Evolutionary conservation across 2,329 filamentous ascomycete species (phyloP), one percentile per base, ranked within the genome.

Genomic region (Alternaria tenuissima): DNA sequence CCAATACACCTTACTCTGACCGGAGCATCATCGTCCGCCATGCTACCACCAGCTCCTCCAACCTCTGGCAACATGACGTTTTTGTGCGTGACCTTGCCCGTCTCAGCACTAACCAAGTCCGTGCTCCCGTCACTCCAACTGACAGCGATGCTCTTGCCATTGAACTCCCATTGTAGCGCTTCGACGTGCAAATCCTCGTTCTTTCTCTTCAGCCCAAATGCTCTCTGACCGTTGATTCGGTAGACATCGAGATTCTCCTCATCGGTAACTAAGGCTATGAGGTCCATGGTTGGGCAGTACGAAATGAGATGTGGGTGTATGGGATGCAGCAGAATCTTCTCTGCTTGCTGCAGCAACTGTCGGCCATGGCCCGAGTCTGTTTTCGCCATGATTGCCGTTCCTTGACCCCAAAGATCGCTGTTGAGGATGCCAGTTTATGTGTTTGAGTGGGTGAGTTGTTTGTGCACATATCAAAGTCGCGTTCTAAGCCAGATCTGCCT

Each of bases 251-350:
- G 82, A 51, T 88, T 88, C 49, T 88, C 88, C 61, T 88, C 86
- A 16, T 85, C 83, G n/a, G 85, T 87, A 12, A 91, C 91, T 12
- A 93, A 84, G 5, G 90, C 89, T n/a, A 91, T 84, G 46, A 98
- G 84, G 79, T 97, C 92, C 82, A 96, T 91, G 8, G 89, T 90
- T 16, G 94, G 92, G 78, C 93, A 96, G 78, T 91, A 92, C 26
- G 89, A 85, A 34, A 94, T 83, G 52, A 90, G 85, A 47, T 83
- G 81, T 36, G 83, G 80, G 38, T 86, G 83, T 22, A 88, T 83
- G 24, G 83, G 81, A 64, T 80, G 76, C 22, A 79, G 71, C 32
- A 81, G 64, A n/a, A 78, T 75, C 51, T 80, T 81, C 46, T 81
- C 79, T 7, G 79, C 74, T 59, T 81, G 77, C 62, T 77, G 76